Evolutionary conservation across 345 rosid species (phyloP), one percentile per base, ranked within the genome.

Genomic region (Psidium guajava): DNA sequence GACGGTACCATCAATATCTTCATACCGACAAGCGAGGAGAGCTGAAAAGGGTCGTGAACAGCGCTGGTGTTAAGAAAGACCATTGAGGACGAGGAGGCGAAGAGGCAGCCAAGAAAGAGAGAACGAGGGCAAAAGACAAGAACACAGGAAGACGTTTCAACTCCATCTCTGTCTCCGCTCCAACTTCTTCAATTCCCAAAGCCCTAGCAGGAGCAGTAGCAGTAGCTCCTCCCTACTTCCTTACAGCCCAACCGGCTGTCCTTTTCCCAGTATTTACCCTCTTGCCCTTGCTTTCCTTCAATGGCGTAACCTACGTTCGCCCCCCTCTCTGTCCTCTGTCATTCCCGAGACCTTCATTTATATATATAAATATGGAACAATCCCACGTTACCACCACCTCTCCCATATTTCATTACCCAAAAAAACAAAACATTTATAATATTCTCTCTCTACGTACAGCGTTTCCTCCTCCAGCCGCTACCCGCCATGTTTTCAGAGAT

Each of bases 401-500:
- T 83, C 47, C 52, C 44, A 40, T 58, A 32, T 6, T 40, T 44
- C 85, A 44, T 83, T 32, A 36, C 58, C 32, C 21, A 51, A 69
- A 69, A 11, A 36, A 69, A 69, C 42, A 69, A 69, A 69, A 36
- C 80, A 11, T 50, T 50, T 50, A 11, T 44, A 44, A 44, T 44
- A 44, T 44, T 44, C 47, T 44, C 47, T 44, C 47, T 44, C 47
- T 44, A 44, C 82, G 44, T 75, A 83, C 85, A 86, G 82, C 24
- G 82, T 84, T 86, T 93, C 95, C 25, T 21, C 27, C 51, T 44
- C 42, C 84, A 28, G 85, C 85, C 95, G 92, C 98, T 93, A 89
- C 89, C 89, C 89, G 84, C 96, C 94, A 96, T 94, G 98, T 95
- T 95, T 96, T 95, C 98, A 95, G 98, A 92, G 97, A 90, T 92